Evolutionary conservation across 1,284 basidiomycete species (phyloP), one percentile per base, ranked within the genome.

Genomic region (Psilocybe mexicana): DNA sequence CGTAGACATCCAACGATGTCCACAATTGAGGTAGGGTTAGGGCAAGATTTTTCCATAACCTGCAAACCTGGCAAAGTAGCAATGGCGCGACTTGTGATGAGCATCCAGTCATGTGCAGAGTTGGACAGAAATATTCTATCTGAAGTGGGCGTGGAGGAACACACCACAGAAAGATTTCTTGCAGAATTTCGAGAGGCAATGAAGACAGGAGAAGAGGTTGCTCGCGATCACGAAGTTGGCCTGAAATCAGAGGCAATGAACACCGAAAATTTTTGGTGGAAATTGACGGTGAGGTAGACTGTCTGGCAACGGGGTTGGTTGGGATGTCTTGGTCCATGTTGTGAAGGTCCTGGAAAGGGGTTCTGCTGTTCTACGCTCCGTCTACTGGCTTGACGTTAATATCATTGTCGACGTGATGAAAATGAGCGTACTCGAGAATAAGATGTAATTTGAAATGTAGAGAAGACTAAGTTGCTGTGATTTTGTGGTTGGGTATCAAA

Each of bases 31-130:
- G 71, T 14, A 69, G 64, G 26, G 69, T 62, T 40, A 72, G 49
- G 8, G 72, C 70, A 36, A 70, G 52, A 40, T 59, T 53, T 43
- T 72, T 61, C 72, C 72, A 73, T 33, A 64, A 55, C 18, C 57
- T 62, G 60, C 71, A 73, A 12, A 76, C 67, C 47, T 63, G 66
- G 54, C 73, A 72, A 25, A 74, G 66, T 24, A 72, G 59, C 14
- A 74, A 59, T 7, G 73, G 72, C 14, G 70, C 68, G 3, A 58
- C 60, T 18, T 53, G 45, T 24, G 63, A 55, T 46, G 57, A 59
- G 48, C 55, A 54, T 38, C 57, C 61, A 55, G 47, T 59, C 51
- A 56, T 30, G 61, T 62, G 59, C 59, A 60, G 33, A 12, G 52
- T 48, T 33, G 54, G 63, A 59, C 58, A 54, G 30, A 59, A 44